phyloP scores from a whole-genome alignment of 371 early-diverging fungal genomes.

The Rhizopus arrhizus region DNA sequence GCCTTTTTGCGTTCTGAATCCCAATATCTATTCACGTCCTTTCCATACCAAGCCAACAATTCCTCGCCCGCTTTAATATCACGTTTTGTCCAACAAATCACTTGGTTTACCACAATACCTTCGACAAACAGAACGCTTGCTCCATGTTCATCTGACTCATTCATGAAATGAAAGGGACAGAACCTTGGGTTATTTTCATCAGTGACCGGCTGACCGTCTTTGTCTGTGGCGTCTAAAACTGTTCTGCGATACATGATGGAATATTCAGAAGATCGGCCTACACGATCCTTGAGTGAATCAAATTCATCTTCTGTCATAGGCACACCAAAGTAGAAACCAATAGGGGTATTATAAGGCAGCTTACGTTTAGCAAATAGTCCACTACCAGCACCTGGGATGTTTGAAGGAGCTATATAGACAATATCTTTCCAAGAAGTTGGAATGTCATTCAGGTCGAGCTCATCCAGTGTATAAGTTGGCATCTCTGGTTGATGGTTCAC shows the following conservation, averaged over 20 bases:
- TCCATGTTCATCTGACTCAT: constrained; percentile 65
- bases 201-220: constrained; percentile 66
- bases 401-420: constrained; percentile 25
- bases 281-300: constrained; percentile 79
- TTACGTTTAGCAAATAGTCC: constrained; percentile 78
- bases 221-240: constrained; percentile 74
- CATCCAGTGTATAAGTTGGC: constrained; percentile 12
- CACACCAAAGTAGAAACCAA: constrained; percentile 92
- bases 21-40: constrained; percentile 47
- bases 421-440: constrained; percentile 58
- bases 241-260: constrained; percentile 83
- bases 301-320: constrained; percentile 92
- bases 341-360: constrained; percentile 68
- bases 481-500: not conserved
- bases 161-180: constrained; percentile 92
- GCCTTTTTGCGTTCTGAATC: constrained; percentile 5
- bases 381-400: constrained; percentile 52
- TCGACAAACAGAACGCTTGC: constrained; percentile 46
- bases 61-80: constrained; percentile 76
- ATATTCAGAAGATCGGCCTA: constrained; percentile 66
- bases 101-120: constrained; percentile 65
- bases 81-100: constrained; percentile 73
- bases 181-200: constrained; percentile 65
- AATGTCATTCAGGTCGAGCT: constrained; percentile 27
- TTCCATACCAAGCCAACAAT: constrained; percentile 80